Base-by-base conservation (phyloP, 345 rosid genomes). In the Erodium maritimum region DNA sequence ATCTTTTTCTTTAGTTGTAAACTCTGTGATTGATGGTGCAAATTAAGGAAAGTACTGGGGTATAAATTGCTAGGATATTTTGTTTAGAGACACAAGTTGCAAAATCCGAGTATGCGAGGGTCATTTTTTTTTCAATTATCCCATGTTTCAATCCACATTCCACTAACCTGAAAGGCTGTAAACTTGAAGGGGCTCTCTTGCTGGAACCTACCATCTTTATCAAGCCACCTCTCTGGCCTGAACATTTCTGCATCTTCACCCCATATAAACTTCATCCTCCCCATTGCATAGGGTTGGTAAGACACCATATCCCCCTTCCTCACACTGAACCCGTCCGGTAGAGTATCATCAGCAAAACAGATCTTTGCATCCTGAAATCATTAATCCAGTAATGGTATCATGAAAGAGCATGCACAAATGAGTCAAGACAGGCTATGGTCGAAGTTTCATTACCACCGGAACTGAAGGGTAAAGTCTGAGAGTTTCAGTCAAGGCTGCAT, bases 221-320 rank as follows among this genome's bases (percentile, higher is more conserved):
- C 56, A 3, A 81, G 72, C 84, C 84, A 81, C 70, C 90, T 77
- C 57, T 84, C 74, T 13, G 84, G 86, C 61, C 56, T 62, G 63
- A 73, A 84, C 29, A 69, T 74, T 61, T 72, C 74, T 7, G 79
- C 78, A 55, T 79, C 77, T 23, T 79, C 74, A 3, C 87, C 85
- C 82, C 81, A 79, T 37, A 79, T 71, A 69, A 73, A 77, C 61
- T 73, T 76, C 89, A 83, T 83, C 68, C 89, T 72, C 16, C 89
- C 85, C 85, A 78, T 83, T 14, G 82, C 89, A 71, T 80, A 83
- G 2, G 89, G 75, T 46, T 70, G 77, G 68, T 74, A 83, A 37
- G 56, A 18, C 50, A 83, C 75, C 80, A 71, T 63, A 58, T 80
- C 83, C 5, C 85, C 85, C 71, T 69, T 73, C 25, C 66, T 78